phyloP scores from a whole-genome alignment of 78 protist genomes.

The Protostelium mycophagum region DNA sequence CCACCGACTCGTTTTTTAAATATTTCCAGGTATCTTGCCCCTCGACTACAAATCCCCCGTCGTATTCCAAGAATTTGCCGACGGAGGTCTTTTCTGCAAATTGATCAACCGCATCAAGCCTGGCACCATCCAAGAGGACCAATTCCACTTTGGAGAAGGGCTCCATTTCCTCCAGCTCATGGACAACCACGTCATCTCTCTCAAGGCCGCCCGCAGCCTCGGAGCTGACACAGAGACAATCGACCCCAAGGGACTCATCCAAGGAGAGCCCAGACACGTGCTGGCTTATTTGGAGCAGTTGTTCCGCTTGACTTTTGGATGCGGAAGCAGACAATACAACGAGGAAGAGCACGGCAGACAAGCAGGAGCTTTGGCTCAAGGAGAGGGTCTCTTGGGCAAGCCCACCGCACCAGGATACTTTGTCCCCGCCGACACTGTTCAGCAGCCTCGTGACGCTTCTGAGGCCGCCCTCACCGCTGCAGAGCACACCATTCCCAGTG shows the following conservation, averaged over 20 bases:
- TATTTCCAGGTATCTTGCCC: background rate
- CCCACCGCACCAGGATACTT: background rate
- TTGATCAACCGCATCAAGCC: background rate
- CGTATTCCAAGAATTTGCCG: background rate
- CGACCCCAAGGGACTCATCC: background rate
- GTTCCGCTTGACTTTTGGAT: background rate
- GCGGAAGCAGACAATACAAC: background rate
- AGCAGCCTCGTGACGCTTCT: background rate
- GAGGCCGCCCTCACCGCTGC: background rate
- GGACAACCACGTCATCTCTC: background rate
- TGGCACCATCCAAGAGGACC: background rate
- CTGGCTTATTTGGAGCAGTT: background rate
- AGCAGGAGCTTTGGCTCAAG: no score
- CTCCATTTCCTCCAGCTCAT: background rate
- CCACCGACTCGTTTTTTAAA: no score
- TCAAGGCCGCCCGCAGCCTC: background rate
- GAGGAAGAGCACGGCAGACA: background rate
- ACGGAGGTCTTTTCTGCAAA: background rate
- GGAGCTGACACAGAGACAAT: background rate
- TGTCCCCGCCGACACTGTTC: background rate
- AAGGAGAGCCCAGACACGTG: background rate
- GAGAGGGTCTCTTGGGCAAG: background rate
- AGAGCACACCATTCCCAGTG: background rate
- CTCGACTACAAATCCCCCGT: background rate
- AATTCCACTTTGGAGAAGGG: background rate